Evolutionary conservation across 2,329 filamentous ascomycete genomes (phyloP), one percentile per base, ranked within the genome.

Genomic region (Paecilomyces sp.): DNA sequence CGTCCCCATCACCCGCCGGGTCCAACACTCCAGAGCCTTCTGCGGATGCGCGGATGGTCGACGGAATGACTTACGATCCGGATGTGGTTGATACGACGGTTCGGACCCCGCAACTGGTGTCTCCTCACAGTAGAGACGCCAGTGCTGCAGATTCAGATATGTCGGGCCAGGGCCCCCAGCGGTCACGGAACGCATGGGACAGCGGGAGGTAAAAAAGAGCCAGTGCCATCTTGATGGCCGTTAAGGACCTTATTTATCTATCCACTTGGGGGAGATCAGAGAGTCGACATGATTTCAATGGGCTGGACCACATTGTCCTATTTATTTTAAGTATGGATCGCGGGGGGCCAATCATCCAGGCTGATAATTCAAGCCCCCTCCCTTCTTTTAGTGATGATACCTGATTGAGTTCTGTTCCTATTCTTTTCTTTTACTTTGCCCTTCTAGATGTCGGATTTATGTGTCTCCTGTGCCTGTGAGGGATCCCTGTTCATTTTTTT

Each of bases 71-170:
- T 2, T 87, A 88, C 66, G 80, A 83, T 36, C 72, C 79, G 50
- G 82, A 85, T 61, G 80, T 87, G 62, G 80, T 89, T 25, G 87
- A 90, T 72, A 89, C 86, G 2, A 88, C 86, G 1, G 82, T 82
- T 56, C 77, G 82, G 24, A 82, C 84, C 0, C 84, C 85, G 1
- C 77, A 85, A 1, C 78, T 83, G 15, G 74, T 80, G 18, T 75
- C 75, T 11, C 70, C 73, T 22, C 41, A 47, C n/a, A 47, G 13
- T 59, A 63, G 56, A 52, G 62, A 57, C 62, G 62, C 15, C 57
- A 59, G 34, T 18, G 58, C 67, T 59, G 61, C 64, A 51, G 62
- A 63, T 54, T 63, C 66, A 62, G 24, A 57, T 61, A 24, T 18
- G n/a, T 47, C 41, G n/a, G 41, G 41, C 2, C 41, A 18, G 15